Conservation (phyloP, 306 rosid species). For the Hippophae gyantsensis region DNA sequence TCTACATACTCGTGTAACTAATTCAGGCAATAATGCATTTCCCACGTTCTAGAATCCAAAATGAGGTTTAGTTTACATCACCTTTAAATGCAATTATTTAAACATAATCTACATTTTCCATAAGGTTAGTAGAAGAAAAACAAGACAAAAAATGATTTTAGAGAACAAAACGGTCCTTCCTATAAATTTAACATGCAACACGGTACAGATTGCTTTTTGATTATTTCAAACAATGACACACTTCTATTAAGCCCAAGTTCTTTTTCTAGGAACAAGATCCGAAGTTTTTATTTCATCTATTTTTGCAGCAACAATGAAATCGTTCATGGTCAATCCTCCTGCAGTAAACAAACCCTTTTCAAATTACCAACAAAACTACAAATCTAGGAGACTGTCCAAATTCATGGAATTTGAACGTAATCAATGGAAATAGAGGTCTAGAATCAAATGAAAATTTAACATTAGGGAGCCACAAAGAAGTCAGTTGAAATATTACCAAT, state of each 20-base stretch:
- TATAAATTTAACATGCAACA: neutral
- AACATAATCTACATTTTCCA: neutral
- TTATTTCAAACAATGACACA: neutral
- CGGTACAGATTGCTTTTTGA: too few species aligned
- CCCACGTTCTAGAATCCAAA: too few species aligned
- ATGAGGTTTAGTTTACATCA: too few species aligned
- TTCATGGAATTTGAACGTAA: neutral
- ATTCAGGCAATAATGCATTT: too few species aligned
- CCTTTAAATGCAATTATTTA: neutral
- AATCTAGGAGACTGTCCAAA: neutral
- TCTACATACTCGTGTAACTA: too few species aligned
- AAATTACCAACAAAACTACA: slow-evolving; percentile 9
- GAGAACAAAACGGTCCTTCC: neutral
- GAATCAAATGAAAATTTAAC: neutral
- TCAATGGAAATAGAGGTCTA: neutral
- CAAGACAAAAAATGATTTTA: neutral
- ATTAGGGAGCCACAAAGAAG: neutral
- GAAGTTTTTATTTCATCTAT: slow-evolving; percentile 69
- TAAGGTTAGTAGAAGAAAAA: neutral
- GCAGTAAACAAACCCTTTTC: slow-evolving; percentile 29
- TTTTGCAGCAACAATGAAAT: slow-evolving; percentile 80
- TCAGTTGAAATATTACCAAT: slow-evolving; percentile 39
- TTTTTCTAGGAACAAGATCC: slow-evolving; percentile 74
- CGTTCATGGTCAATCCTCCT: slow-evolving; percentile 94
- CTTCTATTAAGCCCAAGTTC: slow-evolving; percentile 67